These are phyloP conservation scores for Chlamydomonas urium DNA, from an alignment of 139 green algal species.

Conservation along the genomic window DNA sequence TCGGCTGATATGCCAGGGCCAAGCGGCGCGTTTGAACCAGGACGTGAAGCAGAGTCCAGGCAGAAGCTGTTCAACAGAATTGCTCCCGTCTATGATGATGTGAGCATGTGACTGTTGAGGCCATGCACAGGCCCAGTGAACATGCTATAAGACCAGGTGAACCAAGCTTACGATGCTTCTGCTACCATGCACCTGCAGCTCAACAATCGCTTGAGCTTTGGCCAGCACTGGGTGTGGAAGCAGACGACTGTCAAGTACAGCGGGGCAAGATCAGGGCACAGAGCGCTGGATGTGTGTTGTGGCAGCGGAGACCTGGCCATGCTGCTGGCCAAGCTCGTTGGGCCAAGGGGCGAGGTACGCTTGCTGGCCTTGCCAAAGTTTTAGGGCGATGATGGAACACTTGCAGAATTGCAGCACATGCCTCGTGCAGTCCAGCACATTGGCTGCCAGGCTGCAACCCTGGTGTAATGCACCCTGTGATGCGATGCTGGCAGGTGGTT, in stretches of 20 bases:
- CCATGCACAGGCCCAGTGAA: neutral
- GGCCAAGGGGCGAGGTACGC: slow-evolving; percentile 58
- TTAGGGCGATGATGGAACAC: too few species aligned
- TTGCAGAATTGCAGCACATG: too few species aligned
- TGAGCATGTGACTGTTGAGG: slow-evolving; percentile 10
- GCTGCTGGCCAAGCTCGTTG: slow-evolving; percentile 74
- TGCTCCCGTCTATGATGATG: slow-evolving; percentile 77
- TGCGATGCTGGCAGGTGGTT: slow-evolving; percentile 68
- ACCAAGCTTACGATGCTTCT: neutral
- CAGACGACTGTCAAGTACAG: slow-evolving; percentile 86
- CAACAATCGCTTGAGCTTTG: slow-evolving; percentile 89
- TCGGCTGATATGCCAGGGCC: slow-evolving; percentile 12
- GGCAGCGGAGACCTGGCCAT: slow-evolving; percentile 90
- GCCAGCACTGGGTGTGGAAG: slow-evolving; percentile 95
- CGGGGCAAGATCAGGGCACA: slow-evolving; percentile 47
- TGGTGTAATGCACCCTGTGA: too few species aligned
- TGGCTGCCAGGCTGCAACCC: too few species aligned
- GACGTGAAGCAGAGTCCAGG: slow-evolving; percentile 42
- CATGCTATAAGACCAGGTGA: neutral
- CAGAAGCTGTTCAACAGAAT: slow-evolving; percentile 84
- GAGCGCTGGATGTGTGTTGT: slow-evolving; percentile 89
- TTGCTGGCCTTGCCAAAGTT: too few species aligned
- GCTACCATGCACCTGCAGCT: slow-evolving; percentile 47
- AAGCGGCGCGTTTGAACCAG: slow-evolving; percentile 35
- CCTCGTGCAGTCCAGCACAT: too few species aligned